A percentile compares a stretch with the other conserved stretches of the same genome.
phyloP scores from a whole-genome alignment of 495 filamentous ascomycete species.

The Aspergillus saccharolyticus region DNA sequence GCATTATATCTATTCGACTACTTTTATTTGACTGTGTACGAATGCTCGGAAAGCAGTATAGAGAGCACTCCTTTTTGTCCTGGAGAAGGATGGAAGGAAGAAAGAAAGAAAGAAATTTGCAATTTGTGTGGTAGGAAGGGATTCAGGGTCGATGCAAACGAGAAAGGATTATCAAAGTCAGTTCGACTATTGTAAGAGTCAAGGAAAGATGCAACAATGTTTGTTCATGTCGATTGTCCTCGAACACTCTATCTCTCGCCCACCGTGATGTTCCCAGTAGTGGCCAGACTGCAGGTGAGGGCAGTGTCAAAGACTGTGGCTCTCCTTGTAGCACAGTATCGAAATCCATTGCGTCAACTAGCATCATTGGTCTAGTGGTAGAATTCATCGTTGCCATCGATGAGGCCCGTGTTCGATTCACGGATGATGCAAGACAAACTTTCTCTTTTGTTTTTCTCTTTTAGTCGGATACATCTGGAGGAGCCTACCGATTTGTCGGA shows the following conservation, averaged over 20 bases:
- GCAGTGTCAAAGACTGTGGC: no score
- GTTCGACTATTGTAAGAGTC: neutral
- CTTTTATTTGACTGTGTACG: neutral
- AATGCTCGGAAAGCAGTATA: neutral
- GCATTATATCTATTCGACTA: neutral
- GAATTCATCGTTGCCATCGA: conserved; percentile 58
- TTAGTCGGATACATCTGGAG: neutral
- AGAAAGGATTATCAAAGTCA: neutral
- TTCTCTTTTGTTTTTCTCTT: neutral
- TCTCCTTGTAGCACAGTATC: no score
- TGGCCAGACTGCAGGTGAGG: no score
- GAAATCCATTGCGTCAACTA: conserved; percentile 3
- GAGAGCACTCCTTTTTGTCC: neutral
- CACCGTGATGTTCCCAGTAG: no score
- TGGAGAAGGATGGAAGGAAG: neutral
- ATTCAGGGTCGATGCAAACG: neutral
- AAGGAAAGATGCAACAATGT: neutral
- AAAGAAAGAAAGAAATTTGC: no score
- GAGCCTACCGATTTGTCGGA: neutral
- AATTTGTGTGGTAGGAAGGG: neutral
- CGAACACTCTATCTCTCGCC: no score
- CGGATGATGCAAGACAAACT: conserved; percentile 42
- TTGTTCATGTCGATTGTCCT: no score
- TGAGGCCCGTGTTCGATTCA: conserved; percentile 56
- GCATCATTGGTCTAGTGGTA: conserved; percentile 58